Base-by-base conservation (phyloP, 202 grass and related monocot genomes). In the Miscanthus sacchariflorus region DNA sequence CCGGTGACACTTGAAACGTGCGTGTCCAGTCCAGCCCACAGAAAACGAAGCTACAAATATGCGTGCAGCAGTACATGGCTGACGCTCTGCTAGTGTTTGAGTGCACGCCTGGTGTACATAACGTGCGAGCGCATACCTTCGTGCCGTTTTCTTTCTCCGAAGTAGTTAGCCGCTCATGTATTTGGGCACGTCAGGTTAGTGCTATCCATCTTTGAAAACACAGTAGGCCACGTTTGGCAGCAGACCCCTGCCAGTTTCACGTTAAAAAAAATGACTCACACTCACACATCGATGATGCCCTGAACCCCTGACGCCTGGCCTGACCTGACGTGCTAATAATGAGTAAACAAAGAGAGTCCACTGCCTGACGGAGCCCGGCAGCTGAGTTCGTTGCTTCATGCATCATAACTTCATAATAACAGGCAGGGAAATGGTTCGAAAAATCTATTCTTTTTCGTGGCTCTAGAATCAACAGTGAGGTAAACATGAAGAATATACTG, bases 101-200 rank as follows among this genome's bases (percentile, higher is more conserved):
- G 81, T 80, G 56, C 76, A 85, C 76, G 76, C 81, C 72, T 79
- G 50, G 54, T 43, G 21, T 33, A 67, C 43, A 27, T 10, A 9
- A 17, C 61, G 17, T 7, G 15, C 64, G 49, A 50, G 7, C 19
- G 6, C 54, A 59, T 58, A 7, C 18, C 18, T 56, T 49, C 46
- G 0, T 45, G 28, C 52, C n/a, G 24, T n/a, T 72, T 86, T 61
- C 18, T 21, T 68, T 46, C 21, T 14, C 42, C 14, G 36, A 74
- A 86, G 23, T n/a, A n/a, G 12, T 15, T n/a, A 42, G 6, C 56
- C 40, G 70, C 30, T 36, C 44, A 6, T 81, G 68, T 85, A 36
- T 80, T 81, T 21, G n/a, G 64, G 33, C 82, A 81, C 72, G 84
- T 67, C 84, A 86, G 61, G 44, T 76, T 63, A 68, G 24, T 76